These are phyloP conservation scores for Epichloe sibirici DNA, from an alignment of 2,329 filamentous ascomycete species.

Conservation along the genomic window DNA sequence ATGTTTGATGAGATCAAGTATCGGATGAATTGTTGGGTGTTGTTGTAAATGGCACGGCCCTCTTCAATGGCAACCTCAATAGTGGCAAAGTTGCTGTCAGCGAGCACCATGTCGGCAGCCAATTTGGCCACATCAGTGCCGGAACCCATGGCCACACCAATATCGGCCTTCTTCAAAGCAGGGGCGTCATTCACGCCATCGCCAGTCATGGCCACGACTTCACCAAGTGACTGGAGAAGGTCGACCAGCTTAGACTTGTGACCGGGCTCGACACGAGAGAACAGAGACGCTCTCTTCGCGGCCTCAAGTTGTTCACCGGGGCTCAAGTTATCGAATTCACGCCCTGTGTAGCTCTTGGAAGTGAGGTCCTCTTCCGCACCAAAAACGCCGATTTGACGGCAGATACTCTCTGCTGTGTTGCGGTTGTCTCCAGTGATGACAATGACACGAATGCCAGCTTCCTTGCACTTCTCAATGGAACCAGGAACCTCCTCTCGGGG, in stretches of 20 bases:
- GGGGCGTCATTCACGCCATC: slow-evolving; percentile 98
- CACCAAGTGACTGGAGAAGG: slow-evolving; percentile 79
- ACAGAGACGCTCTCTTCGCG: slow-evolving; percentile 75
- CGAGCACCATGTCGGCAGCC: slow-evolving; percentile 95
- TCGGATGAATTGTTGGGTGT: slow-evolving; percentile 98
- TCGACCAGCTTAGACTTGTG: slow-evolving; percentile 99
- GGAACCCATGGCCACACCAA: slow-evolving; percentile 97
- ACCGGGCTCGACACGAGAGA: slow-evolving; percentile 87
- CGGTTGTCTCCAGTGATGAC: slow-evolving; percentile 98
- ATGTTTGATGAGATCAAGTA: slow-evolving; percentile 99
- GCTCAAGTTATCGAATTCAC: slow-evolving; percentile 81
- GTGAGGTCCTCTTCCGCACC: slow-evolving; percentile 65
- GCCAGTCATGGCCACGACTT: slow-evolving; percentile 98
- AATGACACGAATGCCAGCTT: slow-evolving; percentile 89
- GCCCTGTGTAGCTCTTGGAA: slow-evolving; percentile 90
- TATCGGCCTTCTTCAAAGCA: slow-evolving; percentile 95
- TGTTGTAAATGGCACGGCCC: slow-evolving; percentile 97
- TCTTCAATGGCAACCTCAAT: slow-evolving; percentile 95
- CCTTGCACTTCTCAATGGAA: slow-evolving; percentile 80
- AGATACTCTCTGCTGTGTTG: slow-evolving; percentile 95
- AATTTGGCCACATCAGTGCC: slow-evolving; percentile 95
- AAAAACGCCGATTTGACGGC: slow-evolving; percentile 93
- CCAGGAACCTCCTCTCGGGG: slow-evolving; percentile 81
- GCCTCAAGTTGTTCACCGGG: slow-evolving; percentile 70
- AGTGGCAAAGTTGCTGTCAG: slow-evolving; percentile 97